Percentiles rank a stretch among this genome's conserved stretches.
Conservation (phyloP, 2,329 filamentous ascomycete species). For the Aspergillus ibericus region DNA sequence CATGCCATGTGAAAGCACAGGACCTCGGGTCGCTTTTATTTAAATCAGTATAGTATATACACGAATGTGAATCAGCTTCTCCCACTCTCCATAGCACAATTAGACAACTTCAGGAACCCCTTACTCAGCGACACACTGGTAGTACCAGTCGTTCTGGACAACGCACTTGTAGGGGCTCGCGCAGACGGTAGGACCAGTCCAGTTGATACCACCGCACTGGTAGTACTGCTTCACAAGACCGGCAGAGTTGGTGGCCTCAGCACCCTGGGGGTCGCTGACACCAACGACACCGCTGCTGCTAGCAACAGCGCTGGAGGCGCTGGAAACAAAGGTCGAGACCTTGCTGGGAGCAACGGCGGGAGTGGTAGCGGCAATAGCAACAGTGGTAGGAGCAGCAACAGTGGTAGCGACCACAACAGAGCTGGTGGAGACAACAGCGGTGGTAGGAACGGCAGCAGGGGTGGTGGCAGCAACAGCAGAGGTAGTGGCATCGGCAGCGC, state of each 20-base stretch:
- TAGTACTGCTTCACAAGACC: conserved; percentile 23
- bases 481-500: background rate
- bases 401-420: background rate
- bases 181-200: conserved; percentile 37
- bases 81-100: background rate
- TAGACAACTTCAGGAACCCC: background rate
- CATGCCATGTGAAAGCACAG: background rate
- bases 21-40: conserved; percentile 2
- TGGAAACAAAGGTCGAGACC: background rate
- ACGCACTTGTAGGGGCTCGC: conserved; percentile 34
- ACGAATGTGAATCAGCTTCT: conserved; percentile 2
- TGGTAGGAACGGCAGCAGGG: background rate
- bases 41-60: conserved; percentile 4
- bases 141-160: conserved; percentile 39
- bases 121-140: conserved; percentile 32
- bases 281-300: conserved; percentile 8
- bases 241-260: conserved; percentile 3
- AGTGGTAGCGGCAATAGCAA: conserved; percentile 5
- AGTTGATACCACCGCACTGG: conserved; percentile 41
- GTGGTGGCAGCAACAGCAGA: background rate
- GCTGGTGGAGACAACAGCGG: conserved; percentile 5
- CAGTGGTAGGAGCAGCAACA: conserved; percentile 5
- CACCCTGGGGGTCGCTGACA: conserved; percentile 8
- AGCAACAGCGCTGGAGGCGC: background rate
- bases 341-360: conserved; percentile 3